Evolutionary conservation across 2,329 filamentous ascomycete species (phyloP), one percentile per base, ranked within the genome.

Genomic region (Aureobasidium melanogenum): DNA sequence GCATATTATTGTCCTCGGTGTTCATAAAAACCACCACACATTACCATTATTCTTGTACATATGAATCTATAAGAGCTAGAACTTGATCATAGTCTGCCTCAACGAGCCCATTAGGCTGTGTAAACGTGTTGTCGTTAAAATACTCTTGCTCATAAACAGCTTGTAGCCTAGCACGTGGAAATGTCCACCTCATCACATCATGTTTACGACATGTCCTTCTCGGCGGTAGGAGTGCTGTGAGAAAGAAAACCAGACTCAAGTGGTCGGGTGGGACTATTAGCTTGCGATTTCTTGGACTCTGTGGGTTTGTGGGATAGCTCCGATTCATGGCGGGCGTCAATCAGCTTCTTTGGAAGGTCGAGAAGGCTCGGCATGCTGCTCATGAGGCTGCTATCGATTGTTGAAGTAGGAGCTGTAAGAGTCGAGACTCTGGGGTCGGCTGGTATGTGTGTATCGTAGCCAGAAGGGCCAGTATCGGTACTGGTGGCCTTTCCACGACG

Each of bases 351-450:
- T n/a, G 54, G 39, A 14, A 57, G 54, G 22, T 57, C 41, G 5
- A 41, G 54, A 26, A 57, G 54, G 8, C 54, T 57, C 38, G 54
- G 54, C 19, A 47, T 19, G 15, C 54, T 57, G 54, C 54, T 57
- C 54, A 28, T 3, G 39, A 46, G 15, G 15, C 54, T 57, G 7
- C 56, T 59, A 12, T 59, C 44, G 22, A 59, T 50, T 15, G 56
- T 59, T 8, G 56, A 50, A 5, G 44, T 14, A 9, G 44, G 43
- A 30, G 56, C 43, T 7, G 56, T 48, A 7, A 59, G 56, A 22
- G 44, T 59, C 17, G 56, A 59, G 34, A 59, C 44, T 39, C 56
- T 48, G 1, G 44, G 43, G 6, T 59, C 56, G 17, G 43, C 34
- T 8, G 56, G 56, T 7, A 59, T 59, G 1, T 36, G 43, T 26